Evolutionary conservation across 1,284 basidiomycete genomes (phyloP), one percentile per base, ranked within the genome.

Genomic region (Volvariella surrecta): DNA sequence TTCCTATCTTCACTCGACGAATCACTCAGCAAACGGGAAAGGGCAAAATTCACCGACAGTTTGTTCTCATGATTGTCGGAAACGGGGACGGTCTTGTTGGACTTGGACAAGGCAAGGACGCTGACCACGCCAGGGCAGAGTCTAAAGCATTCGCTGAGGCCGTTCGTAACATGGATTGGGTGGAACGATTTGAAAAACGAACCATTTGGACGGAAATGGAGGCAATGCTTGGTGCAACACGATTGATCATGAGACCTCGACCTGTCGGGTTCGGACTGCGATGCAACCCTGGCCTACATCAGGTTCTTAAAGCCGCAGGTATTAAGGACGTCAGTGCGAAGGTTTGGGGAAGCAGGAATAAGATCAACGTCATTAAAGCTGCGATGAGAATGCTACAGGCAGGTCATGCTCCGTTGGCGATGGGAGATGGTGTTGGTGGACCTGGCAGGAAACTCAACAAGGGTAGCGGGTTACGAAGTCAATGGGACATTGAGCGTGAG

Each of bases 291-390:
- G 78, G 86, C 54, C 71, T 98, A 43, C 93, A 98, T 63, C 76
- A 82, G 54, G 74, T 99, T 42, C 76, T 94, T 56, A 87, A 89
- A 54, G 91, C 93, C 0, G 92, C 89, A 1, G 95, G 95, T 9
- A 90, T 98, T 66, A 88, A 90, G 59, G 95, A 99, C 62, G 76
- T 89, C 37, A 90, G 86, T 52, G 95, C 90, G 20, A 94, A 94
- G 63, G 89, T 98, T 32, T 88, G 90, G 77, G 93, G 94, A 28
- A 93, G 88, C 53, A 72, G 89, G 51, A 96, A 95, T 63, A 78
- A 77, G 32, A 69, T 88, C 54, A 82, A 65, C 45, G 66, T 67
- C 10, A 64, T 66, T 45, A 54, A 55, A 62, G 73, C 76, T 20
- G 66, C 71, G 30, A 70, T 81, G 54, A 69, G 76, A 53, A 68